Conservation (phyloP, 768 basidiomycete genomes). For the Lactifluus pinguis region DNA sequence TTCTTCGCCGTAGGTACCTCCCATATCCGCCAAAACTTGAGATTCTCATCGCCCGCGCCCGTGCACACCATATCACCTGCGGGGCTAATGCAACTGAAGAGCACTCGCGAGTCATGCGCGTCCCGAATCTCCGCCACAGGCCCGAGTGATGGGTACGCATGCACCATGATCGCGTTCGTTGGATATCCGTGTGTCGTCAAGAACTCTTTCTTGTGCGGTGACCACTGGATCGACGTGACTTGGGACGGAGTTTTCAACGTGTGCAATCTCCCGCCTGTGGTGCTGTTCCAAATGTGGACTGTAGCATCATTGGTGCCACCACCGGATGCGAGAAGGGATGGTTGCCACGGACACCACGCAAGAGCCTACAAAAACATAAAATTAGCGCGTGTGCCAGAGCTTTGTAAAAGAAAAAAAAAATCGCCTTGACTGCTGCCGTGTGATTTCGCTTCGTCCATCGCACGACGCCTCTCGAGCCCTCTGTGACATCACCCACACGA, state of each 20-base stretch:
- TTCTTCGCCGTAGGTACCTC: slow-evolving; percentile 50
- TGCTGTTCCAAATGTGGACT: slow-evolving; percentile 85
- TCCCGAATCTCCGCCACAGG: slow-evolving; percentile 81
- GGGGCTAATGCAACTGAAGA: slow-evolving; percentile 79
- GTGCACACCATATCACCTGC: slow-evolving; percentile 89
- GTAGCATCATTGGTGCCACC: slow-evolving; percentile 84
- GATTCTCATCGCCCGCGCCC: slow-evolving; percentile 88
- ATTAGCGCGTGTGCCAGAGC: background rate
- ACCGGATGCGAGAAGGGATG: slow-evolving; percentile 18
- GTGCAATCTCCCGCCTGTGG: slow-evolving; percentile 86
- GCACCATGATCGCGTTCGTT: slow-evolving; percentile 72
- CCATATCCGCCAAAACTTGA: slow-evolving; percentile 95
- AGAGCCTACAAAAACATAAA: slow-evolving; percentile 53
- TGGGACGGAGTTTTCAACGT: slow-evolving; percentile 82
- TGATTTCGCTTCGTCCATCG: slow-evolving; percentile 92
- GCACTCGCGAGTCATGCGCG: slow-evolving; percentile 86
- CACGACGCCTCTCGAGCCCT: slow-evolving; percentile 47
- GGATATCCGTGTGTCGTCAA: slow-evolving; percentile 93
- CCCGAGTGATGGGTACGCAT: slow-evolving; percentile 77
- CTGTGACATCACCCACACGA: slow-evolving; percentile 33
- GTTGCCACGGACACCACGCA: slow-evolving; percentile 96
- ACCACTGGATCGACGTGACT: slow-evolving; percentile 85
- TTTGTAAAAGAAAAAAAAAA: background rate
- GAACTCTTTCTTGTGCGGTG: slow-evolving; percentile 81
- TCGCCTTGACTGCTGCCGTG: slow-evolving; percentile 74